Evolutionary conservation across 2,329 filamentous ascomycete species (phyloP).

Genomic region (Aspergillus brunneoviolaceus): DNA sequence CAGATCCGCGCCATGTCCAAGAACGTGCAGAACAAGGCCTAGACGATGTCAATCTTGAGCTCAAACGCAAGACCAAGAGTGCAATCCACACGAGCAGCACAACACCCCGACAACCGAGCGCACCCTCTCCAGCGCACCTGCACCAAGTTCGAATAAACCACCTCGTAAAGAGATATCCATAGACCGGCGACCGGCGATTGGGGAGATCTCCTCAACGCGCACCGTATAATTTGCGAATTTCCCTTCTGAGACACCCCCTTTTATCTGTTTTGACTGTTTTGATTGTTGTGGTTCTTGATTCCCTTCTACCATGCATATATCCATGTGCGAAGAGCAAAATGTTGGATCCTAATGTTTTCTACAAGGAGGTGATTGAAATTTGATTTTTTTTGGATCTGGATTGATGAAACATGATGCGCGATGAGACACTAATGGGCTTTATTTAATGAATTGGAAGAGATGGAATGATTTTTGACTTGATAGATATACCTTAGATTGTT

Average conservation of each 20-base stretch:
- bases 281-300: background rate
- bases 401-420: background rate
- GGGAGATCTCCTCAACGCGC: background rate
- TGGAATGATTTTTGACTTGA: background rate
- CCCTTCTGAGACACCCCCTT: background rate
- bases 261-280: background rate
- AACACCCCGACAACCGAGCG: background rate
- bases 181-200: background rate
- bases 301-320: background rate
- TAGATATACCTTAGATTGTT: background rate
- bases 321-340: background rate
- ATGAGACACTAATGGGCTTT: background rate
- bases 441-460: background rate
- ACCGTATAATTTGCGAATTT: background rate
- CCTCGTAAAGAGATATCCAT: background rate
- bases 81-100: no score
- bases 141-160: background rate
- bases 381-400: background rate
- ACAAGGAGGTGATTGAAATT: background rate
- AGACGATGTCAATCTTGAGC: background rate
- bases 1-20: slow-evolving; percentile 2
- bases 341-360: background rate
- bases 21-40: slow-evolving; percentile 1
- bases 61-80: no score
- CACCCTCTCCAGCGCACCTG: background rate